These are phyloP conservation scores for Crocinoboletus sp. DNA, from an alignment of 1,284 basidiomycete species.

Conservation along the genomic window DNA sequence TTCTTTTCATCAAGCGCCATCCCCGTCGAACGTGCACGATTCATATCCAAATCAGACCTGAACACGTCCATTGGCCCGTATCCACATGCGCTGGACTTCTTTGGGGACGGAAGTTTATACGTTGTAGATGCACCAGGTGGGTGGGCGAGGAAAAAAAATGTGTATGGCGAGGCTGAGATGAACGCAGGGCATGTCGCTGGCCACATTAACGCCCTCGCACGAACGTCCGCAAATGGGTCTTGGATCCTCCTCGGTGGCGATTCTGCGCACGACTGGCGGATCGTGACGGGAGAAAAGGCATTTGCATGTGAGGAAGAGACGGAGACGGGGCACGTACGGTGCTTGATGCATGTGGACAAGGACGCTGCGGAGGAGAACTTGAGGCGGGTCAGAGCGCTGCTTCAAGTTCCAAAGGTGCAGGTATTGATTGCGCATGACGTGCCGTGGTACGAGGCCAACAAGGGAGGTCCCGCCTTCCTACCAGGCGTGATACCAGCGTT, in stretches of 20 bases:
- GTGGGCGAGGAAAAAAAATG: neutral
- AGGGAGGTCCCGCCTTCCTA: conserved; percentile 37
- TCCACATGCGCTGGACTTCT: conserved; percentile 47
- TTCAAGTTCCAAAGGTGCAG: conserved; percentile 36
- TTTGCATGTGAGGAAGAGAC: conserved; percentile 32
- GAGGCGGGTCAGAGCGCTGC: conserved; percentile 37
- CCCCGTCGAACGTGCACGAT: conserved; percentile 39
- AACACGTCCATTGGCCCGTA: conserved; percentile 45
- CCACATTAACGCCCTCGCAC: conserved; percentile 46
- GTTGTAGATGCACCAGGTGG: conserved; percentile 46
- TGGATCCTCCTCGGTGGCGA: conserved; percentile 59
- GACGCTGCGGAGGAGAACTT: conserved; percentile 41
- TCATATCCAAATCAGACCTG: conserved; percentile 34
- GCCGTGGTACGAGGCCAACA: conserved; percentile 47
- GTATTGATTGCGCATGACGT: conserved; percentile 51
- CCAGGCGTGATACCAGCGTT: conserved; percentile 40
- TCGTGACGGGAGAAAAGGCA: conserved; percentile 43
- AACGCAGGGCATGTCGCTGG: conserved; percentile 20
- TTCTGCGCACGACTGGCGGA: conserved; percentile 49
- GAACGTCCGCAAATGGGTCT: conserved; percentile 49
- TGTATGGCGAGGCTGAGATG: neutral
- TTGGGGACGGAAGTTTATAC: conserved; percentile 53
- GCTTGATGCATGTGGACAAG: conserved; percentile 41
- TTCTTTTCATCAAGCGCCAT: conserved; percentile 36
- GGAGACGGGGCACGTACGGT: conserved; percentile 25